Percentiles rank a stretch among this genome's conserved stretches.
Evolutionary conservation across 306 rosid genomes (phyloP).

Genomic region (Gleditsia sinensis): DNA sequence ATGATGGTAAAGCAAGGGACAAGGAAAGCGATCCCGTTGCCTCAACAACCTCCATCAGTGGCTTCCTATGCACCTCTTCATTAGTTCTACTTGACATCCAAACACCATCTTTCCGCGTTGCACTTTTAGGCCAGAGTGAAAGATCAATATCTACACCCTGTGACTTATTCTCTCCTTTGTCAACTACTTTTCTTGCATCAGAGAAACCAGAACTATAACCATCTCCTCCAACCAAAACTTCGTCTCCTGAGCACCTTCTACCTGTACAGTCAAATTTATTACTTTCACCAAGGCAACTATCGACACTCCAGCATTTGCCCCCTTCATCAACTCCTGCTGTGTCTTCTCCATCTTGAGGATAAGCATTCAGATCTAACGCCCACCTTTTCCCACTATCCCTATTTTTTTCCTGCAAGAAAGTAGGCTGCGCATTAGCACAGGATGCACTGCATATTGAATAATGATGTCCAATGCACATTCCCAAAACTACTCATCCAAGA

Average conservation of each 20-base stretch:
- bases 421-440: neutral
- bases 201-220: neutral
- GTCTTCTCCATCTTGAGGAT: conserved; percentile 10
- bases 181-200: neutral
- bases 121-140: neutral
- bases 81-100: neutral
- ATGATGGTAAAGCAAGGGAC: neutral
- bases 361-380: conserved; percentile 23
- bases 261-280: neutral
- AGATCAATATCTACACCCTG: neutral
- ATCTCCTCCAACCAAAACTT: neutral
- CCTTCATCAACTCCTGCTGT: neutral
- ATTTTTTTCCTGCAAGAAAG: conserved; percentile 16
- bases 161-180: neutral
- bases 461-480: neutral
- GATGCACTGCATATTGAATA: neutral
- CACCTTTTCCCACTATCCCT: neutral
- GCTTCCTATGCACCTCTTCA: neutral
- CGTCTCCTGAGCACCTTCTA: neutral
- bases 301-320: neutral
- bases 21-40: neutral
- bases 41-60: neutral
- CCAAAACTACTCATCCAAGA: neutral
- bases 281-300: neutral
- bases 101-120: neutral